Conservation (phyloP, 805 yeast genomes). For the Maudiozyma turicensis region DNA sequence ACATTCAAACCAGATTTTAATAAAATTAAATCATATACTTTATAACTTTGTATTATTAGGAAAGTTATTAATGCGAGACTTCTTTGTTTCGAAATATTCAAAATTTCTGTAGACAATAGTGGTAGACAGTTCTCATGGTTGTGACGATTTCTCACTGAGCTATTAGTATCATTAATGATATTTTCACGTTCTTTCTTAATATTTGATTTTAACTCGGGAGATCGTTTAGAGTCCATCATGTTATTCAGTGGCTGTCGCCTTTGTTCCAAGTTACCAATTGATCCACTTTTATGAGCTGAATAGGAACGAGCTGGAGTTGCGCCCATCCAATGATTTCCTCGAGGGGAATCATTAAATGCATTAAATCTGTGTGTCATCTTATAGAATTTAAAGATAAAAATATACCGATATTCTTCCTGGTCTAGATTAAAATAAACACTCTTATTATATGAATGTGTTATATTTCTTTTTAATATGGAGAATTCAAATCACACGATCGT, state of each 20-base stretch:
- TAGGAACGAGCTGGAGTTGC: slow-evolving; percentile 6
- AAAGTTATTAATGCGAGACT: slow-evolving; percentile 56
- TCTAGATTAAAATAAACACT: too few species aligned
- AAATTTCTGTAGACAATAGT: slow-evolving; percentile 51
- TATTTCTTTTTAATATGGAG: too few species aligned
- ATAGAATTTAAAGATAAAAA: too few species aligned
- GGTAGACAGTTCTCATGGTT: slow-evolving; percentile 17
- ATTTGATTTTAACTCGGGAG: too few species aligned
- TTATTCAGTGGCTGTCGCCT: slow-evolving; percentile 9
- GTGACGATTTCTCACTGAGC: neutral
- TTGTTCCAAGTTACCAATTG: slow-evolving; percentile 2
- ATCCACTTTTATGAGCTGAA: neutral
- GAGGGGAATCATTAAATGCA: slow-evolving; percentile 19
- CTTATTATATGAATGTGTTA: too few species aligned
- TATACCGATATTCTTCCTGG: too few species aligned
- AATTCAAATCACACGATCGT: too few species aligned
- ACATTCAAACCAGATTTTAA: slow-evolving; percentile 38
- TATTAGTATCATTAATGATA: too few species aligned
- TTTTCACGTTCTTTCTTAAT: neutral
- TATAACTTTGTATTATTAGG: slow-evolving; percentile 74
- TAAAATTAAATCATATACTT: slow-evolving; percentile 58
- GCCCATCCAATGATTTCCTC: slow-evolving; percentile 26
- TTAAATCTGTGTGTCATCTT: slow-evolving; percentile 8
- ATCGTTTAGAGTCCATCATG: neutral
- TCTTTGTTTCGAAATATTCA: slow-evolving; percentile 75